phyloP scores from a whole-genome alignment of 768 basidiomycete genomes.

The Suillus weaverae region DNA sequence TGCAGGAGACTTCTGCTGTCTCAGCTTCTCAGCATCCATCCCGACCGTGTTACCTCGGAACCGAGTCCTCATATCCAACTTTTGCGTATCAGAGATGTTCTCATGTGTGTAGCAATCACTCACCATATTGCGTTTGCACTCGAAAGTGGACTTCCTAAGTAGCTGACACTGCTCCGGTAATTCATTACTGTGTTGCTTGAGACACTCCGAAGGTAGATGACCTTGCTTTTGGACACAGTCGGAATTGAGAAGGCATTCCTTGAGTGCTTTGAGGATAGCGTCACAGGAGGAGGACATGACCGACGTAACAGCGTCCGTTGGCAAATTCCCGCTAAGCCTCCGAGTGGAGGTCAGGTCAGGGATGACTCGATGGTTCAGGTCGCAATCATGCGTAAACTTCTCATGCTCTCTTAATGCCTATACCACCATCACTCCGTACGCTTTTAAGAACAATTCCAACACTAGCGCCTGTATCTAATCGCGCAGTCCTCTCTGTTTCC shows the following conservation, averaged over 20 bases:
- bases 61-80: conserved; percentile 86
- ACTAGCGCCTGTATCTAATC: conserved; percentile 61
- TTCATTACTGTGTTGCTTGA: conserved; percentile 70
- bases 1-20: conserved; percentile 9
- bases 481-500: conserved; percentile 70
- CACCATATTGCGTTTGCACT: conserved; percentile 91
- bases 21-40: conserved; percentile 34
- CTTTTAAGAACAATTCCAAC: conserved; percentile 51
- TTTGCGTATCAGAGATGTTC: not conserved
- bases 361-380: not conserved
- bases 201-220: conserved; percentile 80
- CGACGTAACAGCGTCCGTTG: not conserved
- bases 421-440: conserved; percentile 42
- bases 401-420: conserved; percentile 20
- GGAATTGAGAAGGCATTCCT: conserved; percentile 79
- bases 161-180: conserved; percentile 81
- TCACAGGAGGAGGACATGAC: conserved; percentile 81
- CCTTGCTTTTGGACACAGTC: conserved; percentile 86
- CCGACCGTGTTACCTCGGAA: conserved; percentile 74
- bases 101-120: conserved; percentile 23
- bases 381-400: conserved; percentile 1
- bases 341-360: not conserved
- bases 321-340: not conserved
- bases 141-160: conserved; percentile 79
- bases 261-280: conserved; percentile 73